Evolutionary conservation across 805 yeast genomes (phyloP).

Genomic region (Myxozyma monticola): DNA sequence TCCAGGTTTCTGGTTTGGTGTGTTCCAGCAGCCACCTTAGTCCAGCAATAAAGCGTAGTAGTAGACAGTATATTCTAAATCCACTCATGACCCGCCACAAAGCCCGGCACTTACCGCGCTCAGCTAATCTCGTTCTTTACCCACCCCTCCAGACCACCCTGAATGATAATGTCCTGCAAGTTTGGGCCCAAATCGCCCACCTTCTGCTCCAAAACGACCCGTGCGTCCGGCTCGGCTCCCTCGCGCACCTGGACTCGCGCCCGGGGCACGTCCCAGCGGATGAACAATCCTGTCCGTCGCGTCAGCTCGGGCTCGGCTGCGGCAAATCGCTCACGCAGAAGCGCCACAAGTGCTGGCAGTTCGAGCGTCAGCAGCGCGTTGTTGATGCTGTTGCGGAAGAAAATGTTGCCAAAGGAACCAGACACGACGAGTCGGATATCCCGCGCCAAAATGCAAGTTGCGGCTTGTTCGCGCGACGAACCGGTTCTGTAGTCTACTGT

Average conservation of each 20-base stretch:
- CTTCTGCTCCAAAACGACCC: slow-evolving; percentile 69
- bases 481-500: slow-evolving; percentile 81
- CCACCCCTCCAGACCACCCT: slow-evolving; percentile 99
- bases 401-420: slow-evolving; percentile 96
- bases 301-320: slow-evolving; percentile 67
- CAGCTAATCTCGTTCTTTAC: slow-evolving; percentile 62
- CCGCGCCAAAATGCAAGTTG: slow-evolving; percentile 93
- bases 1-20: no score
- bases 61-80: no score
- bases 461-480: slow-evolving; percentile 98
- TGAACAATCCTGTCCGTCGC: slow-evolving; percentile 89
- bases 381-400: slow-evolving; percentile 93
- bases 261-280: slow-evolving; percentile 88
- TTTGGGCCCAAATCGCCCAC: slow-evolving; percentile 96
- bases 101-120: no score
- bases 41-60: no score
- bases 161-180: slow-evolving; percentile 92
- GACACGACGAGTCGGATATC: slow-evolving; percentile 91
- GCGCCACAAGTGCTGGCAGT: slow-evolving; percentile 79
- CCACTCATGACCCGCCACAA: no score
- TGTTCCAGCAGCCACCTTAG: no score
- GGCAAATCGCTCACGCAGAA: slow-evolving; percentile 67
- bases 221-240: slow-evolving; percentile 43
- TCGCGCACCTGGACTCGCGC: slow-evolving; percentile 80
- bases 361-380: slow-evolving; percentile 93